Conservation (phyloP, 441 rosid genomes). For the Caryocar brasiliense region DNA sequence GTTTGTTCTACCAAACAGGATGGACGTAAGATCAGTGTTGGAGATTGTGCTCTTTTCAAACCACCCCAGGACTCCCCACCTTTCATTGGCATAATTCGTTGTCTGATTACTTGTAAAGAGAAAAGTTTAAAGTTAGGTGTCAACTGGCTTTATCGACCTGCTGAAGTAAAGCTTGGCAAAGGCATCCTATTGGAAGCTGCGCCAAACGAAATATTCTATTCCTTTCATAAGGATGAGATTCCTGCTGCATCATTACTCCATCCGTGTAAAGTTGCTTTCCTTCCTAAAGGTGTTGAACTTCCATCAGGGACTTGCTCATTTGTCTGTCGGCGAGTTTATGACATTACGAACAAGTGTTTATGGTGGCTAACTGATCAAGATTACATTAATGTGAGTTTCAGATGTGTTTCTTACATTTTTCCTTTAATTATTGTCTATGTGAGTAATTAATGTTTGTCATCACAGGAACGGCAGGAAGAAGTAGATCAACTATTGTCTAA, state of each 20-base stretch:
- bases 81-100: constrained; percentile 67
- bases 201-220: constrained; percentile 86
- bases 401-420: not conserved
- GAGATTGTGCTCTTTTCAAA: constrained; percentile 87
- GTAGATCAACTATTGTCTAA: constrained; percentile 64
- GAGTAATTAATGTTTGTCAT: constrained; percentile 6
- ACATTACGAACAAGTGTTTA: constrained; percentile 54
- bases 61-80: constrained; percentile 71
- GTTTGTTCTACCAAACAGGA: constrained; percentile 34
- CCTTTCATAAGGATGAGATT: constrained; percentile 88
- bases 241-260: constrained; percentile 76
- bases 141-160: constrained; percentile 80
- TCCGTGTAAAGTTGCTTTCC: constrained; percentile 85
- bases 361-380: constrained; percentile 96
- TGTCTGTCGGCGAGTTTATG: constrained; percentile 83
- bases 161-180: constrained; percentile 82
- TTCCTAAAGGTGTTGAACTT: constrained; percentile 66
- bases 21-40: constrained; percentile 71
- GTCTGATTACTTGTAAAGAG: constrained; percentile 38
- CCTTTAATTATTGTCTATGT: not conserved
- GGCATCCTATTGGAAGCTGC: constrained; percentile 70
- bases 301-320: constrained; percentile 69
- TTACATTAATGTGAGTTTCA: constrained; percentile 59
- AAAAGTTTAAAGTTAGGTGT: constrained; percentile 45
- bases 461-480: constrained; percentile 74